Percentiles rank a stretch among this genome's conserved stretches.
Evolutionary conservation across 192 early-diverging fungal species (phyloP).

Genomic region (Spizellomyces sp.): DNA sequence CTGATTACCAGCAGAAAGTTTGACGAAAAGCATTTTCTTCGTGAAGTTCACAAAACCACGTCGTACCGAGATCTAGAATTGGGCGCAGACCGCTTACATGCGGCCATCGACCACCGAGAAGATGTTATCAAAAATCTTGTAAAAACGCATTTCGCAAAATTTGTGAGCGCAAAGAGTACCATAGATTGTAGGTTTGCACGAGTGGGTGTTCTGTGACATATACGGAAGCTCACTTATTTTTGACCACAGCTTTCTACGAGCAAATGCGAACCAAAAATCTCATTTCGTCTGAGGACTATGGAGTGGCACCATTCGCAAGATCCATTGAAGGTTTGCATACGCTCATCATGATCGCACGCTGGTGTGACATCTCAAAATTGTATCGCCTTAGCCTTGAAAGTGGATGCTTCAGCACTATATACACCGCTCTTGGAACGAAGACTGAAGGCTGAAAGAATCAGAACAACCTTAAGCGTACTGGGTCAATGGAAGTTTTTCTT

Average conservation of each 20-base stretch:
- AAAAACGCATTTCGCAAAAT: conserved; percentile 95
- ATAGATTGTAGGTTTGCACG: conserved; percentile 73
- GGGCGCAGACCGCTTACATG: conserved; percentile 72
- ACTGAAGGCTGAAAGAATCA: conserved; percentile 86
- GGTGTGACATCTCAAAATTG: neutral
- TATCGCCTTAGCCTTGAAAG: conserved; percentile 50
- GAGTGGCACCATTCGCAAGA: conserved; percentile 70
- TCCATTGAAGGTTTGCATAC: conserved; percentile 66
- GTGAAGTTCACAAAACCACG: conserved; percentile 82
- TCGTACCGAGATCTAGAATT: conserved; percentile 78
- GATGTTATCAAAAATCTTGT: conserved; percentile 88
- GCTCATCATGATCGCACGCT: neutral
- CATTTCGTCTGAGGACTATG: conserved; percentile 78
- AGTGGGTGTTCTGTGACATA: neutral
- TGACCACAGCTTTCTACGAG: conserved; percentile 64
- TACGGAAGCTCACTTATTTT: neutral
- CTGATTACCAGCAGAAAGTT: conserved; percentile 62
- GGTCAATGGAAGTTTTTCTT: conserved; percentile 97
- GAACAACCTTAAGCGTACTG: conserved; percentile 85
- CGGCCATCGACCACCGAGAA: conserved; percentile 76
- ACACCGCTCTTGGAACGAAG: conserved; percentile 84
- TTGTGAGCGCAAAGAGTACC: conserved; percentile 92
- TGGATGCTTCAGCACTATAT: conserved; percentile 81
- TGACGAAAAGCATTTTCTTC: conserved; percentile 74
- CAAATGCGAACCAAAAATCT: conserved; percentile 88